Percentiles rank a stretch among this genome's conserved stretches.
Conservation (phyloP, 176 grass and related monocot species). For the Areca catechu region DNA sequence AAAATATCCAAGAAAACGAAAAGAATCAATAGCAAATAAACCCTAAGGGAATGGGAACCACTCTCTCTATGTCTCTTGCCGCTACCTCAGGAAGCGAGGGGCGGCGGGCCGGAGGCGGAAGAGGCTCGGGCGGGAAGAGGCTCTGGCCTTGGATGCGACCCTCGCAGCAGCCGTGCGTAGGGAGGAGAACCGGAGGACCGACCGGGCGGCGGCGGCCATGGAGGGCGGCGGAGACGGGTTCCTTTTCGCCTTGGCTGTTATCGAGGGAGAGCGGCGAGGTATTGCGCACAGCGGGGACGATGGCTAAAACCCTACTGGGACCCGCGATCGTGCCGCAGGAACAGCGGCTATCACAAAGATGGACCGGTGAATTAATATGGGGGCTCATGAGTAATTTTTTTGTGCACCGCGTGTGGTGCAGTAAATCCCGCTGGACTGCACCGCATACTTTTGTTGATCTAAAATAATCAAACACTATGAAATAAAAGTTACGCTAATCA, state of each 20-base stretch:
- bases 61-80: background rate
- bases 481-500: too few relatives aligned
- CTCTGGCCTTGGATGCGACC: slow-evolving; percentile 20
- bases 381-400: too few relatives aligned
- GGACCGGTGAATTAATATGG: too few relatives aligned
- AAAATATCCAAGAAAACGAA: background rate
- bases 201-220: slow-evolving; percentile 60
- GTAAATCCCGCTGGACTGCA: too few relatives aligned
- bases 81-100: slow-evolving; percentile 48
- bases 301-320: slow-evolving; percentile 2
- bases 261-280: slow-evolving; percentile 1
- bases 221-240: too few relatives aligned
- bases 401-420: too few relatives aligned
- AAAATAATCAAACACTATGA: too few relatives aligned
- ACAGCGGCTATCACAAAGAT: too few relatives aligned
- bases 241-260: background rate
- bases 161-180: slow-evolving; percentile 28
- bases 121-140: slow-evolving; percentile 22
- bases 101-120: slow-evolving; percentile 4
- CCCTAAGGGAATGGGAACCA: background rate
- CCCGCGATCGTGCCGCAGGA: too few relatives aligned
- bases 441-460: too few relatives aligned
- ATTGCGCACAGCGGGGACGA: background rate
- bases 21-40: background rate
- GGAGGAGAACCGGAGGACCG: slow-evolving; percentile 48